phyloP scores from a whole-genome alignment of 2,329 filamentous ascomycete species.

The Aphanoascus verrucosus region DNA sequence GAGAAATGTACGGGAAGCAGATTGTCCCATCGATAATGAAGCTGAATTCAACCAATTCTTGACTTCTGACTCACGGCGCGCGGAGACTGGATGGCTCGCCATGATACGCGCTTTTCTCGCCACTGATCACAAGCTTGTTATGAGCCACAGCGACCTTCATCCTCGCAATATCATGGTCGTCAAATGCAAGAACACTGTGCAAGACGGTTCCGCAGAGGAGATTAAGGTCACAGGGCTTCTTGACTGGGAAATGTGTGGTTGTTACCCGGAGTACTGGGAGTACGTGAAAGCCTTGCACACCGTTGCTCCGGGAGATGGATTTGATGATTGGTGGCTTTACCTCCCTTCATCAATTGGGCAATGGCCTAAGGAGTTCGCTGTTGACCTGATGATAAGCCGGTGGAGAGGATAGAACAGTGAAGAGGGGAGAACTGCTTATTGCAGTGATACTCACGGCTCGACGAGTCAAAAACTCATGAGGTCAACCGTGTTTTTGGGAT shows the following conservation, averaged over 20 bases:
- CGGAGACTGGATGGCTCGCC: conserved; percentile 6
- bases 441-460: too few species aligned
- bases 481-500: too few species aligned
- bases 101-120: conserved; percentile 16
- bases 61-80: conserved; percentile 8
- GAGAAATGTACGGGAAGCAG: conserved; percentile 15
- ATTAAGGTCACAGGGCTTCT: conserved; percentile 15
- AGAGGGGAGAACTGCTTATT: too few species aligned
- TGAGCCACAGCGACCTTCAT: conserved; percentile 20
- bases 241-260: conserved; percentile 20
- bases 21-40: conserved; percentile 13
- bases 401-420: conserved; percentile 11
- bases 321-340: conserved; percentile 16
- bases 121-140: conserved; percentile 14
- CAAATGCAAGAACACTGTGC: too few species aligned
- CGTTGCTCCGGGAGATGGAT: conserved; percentile 10
- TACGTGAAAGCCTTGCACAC: conserved; percentile 14
- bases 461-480: too few species aligned
- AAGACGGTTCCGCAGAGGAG: conserved; percentile 11
- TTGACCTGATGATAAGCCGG: conserved; percentile 14
- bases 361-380: conserved; percentile 16
- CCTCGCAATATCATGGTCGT: conserved; percentile 20
- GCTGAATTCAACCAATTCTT: conserved; percentile 16
- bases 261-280: conserved; percentile 19
- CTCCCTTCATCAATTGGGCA: conserved; percentile 14